These are phyloP conservation scores for Trichoderma reesei DNA, from an alignment of 495 filamentous ascomycete genomes.

Conservation along the genomic window DNA sequence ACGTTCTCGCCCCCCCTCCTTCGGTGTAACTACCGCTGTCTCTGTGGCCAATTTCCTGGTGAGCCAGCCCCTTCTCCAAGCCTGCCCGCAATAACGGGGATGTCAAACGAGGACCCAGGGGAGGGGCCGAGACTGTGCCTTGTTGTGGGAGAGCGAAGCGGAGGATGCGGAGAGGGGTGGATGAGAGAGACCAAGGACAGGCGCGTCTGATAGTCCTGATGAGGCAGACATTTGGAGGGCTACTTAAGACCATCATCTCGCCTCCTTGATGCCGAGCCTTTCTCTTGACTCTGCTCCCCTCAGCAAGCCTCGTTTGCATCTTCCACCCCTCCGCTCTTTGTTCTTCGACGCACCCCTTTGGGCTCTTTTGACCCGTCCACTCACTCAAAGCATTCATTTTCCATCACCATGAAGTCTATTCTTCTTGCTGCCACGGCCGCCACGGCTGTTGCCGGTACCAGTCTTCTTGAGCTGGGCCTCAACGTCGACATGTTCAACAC, in stretches of 20 bases:
- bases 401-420: constrained; percentile 11
- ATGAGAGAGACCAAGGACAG: not conserved
- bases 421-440: not conserved
- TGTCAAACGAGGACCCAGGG: not conserved
- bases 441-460: not conserved
- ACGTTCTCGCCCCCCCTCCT: not conserved
- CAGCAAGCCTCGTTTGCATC: constrained; percentile 3
- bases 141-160: no score
- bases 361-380: constrained; percentile 5
- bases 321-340: not conserved
- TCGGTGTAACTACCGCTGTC: not conserved
- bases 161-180: not conserved
- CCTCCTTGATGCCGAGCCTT: not conserved
- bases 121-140: not conserved
- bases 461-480: constrained; percentile 7
- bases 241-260: not conserved
- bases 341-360: not conserved
- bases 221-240: not conserved
- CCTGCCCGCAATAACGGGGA: not conserved
- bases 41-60: constrained; percentile 1
- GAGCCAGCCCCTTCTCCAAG: not conserved
- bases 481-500: not conserved
- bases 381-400: constrained; percentile 7
- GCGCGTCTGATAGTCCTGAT: not conserved
- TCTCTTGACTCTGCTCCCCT: not conserved